A percentile compares a stretch with the other conserved stretches of the same genome.
phyloP scores from a whole-genome alignment of 352 stramenopile genomes.

The Lagenidium sp. region DNA sequence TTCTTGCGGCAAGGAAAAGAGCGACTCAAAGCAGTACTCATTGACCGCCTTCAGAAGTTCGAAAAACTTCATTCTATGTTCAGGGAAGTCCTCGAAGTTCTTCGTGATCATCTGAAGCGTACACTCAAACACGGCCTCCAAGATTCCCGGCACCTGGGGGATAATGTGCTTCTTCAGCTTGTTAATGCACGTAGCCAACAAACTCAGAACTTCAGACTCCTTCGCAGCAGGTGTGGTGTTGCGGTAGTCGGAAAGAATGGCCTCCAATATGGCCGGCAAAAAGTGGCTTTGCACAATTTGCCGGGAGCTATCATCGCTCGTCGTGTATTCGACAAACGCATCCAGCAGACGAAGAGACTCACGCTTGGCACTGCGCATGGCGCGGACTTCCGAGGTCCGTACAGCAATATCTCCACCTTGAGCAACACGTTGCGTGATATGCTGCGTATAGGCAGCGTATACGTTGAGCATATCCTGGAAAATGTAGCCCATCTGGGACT shows the following conservation, averaged over 20 bases:
- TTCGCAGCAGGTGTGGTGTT: slow-evolving; percentile 58
- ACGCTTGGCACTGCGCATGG: slow-evolving; percentile 95
- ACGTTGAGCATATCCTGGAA: slow-evolving; percentile 99
- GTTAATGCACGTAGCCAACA: slow-evolving; percentile 95
- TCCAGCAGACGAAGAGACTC: slow-evolving; percentile 95
- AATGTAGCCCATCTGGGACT: slow-evolving; percentile 95
- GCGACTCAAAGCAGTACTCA: slow-evolving; percentile 94
- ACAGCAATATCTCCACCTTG: slow-evolving; percentile 90
- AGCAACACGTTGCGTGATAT: slow-evolving; percentile 64
- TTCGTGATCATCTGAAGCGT: slow-evolving; percentile 99
- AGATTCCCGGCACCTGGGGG: slow-evolving; percentile 88
- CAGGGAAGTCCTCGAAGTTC: slow-evolving; percentile 99
- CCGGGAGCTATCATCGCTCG: slow-evolving; percentile 53
- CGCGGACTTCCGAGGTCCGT: slow-evolving; percentile 88
- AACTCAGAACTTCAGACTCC: slow-evolving; percentile 90
- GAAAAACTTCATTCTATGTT: slow-evolving; percentile 99
- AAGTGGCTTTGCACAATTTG: slow-evolving; percentile 91
- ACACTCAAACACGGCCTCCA: slow-evolving; percentile 97
- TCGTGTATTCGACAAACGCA: slow-evolving; percentile 91
- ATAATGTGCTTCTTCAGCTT: slow-evolving; percentile 91
- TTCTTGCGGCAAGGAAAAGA: slow-evolving; percentile 96
- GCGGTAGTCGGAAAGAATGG: slow-evolving; percentile 96
- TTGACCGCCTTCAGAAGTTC: slow-evolving; percentile 95
- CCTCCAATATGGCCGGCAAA: slow-evolving; percentile 94
- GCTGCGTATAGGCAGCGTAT: slow-evolving; percentile 98